Base-by-base conservation (phyloP, 208 protist species). In the Trypanosoma conorhini region DNA sequence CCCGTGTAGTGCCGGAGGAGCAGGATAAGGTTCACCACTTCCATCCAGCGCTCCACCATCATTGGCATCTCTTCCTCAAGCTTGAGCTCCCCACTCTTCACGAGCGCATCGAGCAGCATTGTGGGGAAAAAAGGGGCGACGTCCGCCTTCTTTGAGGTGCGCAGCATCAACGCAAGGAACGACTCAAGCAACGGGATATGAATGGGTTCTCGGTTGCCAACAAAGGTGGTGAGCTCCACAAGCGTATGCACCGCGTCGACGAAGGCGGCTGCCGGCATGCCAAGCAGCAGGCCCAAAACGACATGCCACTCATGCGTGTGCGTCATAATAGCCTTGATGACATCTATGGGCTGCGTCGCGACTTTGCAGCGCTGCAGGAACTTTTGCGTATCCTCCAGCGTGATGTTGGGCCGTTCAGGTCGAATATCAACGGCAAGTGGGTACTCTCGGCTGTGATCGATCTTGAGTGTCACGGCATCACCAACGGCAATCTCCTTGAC, bases 151-250 rank as follows among this genome's bases (percentile, higher is more conserved):
- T 60, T 67, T 10, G 60, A 56, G 0, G 66, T n/a, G 46, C 35
- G 51, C 62, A 75, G 61, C 66, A 80, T 81, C 13, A 89, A 70
- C 24, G 57, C n/a, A 31, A 96, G 75, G 70, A 96, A 95, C 1
- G 67, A 71, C 48, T 74, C 28, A 33, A 96, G 70, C 19, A 96
- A 71, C 5, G 72, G 74, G 48, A 85, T 76, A 61, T 95, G 92
- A 67, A 96, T 90, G 44, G 92, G 92, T 62, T 95, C 88, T 17
- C 86, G 80, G 73, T 96, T 96, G 26, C 79, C 89, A 33, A 89
- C 67, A 70, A 94, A 94, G 22, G 92, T 96, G 17, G 78, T 84
- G 12, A 96, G 77, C 61, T 90, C 82, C 15, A 94, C 77, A 44
- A 96, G 56, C 19, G 82, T 81, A 62, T 92, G 81, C 19, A 95